Base-by-base conservation (phyloP, 2,329 filamentous ascomycete genomes). In the Colletotrichum tropicicola region DNA sequence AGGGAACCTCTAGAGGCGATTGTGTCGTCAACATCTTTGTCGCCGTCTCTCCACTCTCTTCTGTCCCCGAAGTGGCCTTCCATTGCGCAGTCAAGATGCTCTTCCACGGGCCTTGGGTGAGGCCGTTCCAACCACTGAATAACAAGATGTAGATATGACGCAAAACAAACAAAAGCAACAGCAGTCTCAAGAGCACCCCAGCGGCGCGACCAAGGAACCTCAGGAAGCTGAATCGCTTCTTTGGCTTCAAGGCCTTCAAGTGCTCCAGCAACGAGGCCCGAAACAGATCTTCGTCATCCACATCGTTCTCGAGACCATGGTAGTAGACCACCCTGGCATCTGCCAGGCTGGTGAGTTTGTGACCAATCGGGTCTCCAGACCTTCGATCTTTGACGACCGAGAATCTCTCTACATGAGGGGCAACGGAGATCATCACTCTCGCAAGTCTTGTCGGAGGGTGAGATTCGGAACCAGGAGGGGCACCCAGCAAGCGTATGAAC, bases 401-500 rank as follows among this genome's bases (percentile, higher is more conserved):
- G 64, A 72, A 57, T 12, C 69, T 70, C 43, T 68, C 47, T 21
- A 77, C 70, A 19, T 65, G 63, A 4, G 76, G 76, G 1, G 66
- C 64, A 3, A 72, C 69, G 3, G 71, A 71, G n/a, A 78, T 73
- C 64, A 77, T 77, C 32, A 78, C 70, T n/a, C 76, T 71, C 6
- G 73, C 68, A 27, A 37, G n/a, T 17, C 48, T 55, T 6, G 19
- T 35, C 19, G 21, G 54, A 30, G 45, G 19, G 10, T 23, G 30
- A 5, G 17, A 9, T 39, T 15, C 8, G 3, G 4, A n/a, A 9
- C 30, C 30, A 10, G 30, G 9, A 10, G 23, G 10, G n/a, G 54
- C 5, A 12, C 6, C 12, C 3, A 7, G 2, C 5, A 23, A 23
- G 6, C 30, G 12, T 6, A 17, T 17, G 19, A 47, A 7, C 28